Evolutionary conservation across 768 basidiomycete genomes (phyloP), one percentile per base, ranked within the genome.

Genomic region (Postia placenta): DNA sequence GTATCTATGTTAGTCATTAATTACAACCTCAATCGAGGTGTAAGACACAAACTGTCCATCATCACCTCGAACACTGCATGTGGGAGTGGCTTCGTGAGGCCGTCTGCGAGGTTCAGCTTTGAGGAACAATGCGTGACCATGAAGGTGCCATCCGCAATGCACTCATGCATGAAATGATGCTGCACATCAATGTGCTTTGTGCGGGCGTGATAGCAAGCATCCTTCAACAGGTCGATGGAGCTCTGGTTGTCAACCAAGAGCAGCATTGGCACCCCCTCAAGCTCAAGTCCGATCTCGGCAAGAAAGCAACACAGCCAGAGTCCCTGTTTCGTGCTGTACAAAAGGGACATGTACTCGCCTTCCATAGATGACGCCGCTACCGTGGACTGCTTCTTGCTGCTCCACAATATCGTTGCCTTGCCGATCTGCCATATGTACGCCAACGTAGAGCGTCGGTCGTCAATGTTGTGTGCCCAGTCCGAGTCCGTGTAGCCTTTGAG

Each of bases 321-420:
- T 0, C 54, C 57, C 46, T 74, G 61, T 38, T 64, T 54, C 0
- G 58, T 55, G 1, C 58, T 64, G 9, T 67, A 56, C 0, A 60
- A 42, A 9, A 61, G 52, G 0, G 67, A 66, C 44, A 73, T 63
- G 53, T 69, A 71, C 57, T 73, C 70, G 0, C 69, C 66, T 49
- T 72, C 66, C 4, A 59, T 63, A 24, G 57, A 62, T 1, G 66
- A 70, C 5, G 55, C 30, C 1, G 68, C 60, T 28, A 66, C 61
- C 14, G 55, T 59, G 4, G 59, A 17, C 55, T 72, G 71, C 24
- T 58, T 52, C 45, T 61, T 60, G 1, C 59, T 57, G 5, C 50
- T 56, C 70, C 68, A 72, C 11, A 52, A 44, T 4, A 72, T 55
- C 12, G 53, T 39, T 1, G 54, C 63, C 1, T 56, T 58, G 14